Conservation (phyloP, 202 grass and related monocot genomes). For the Carex arenaria region DNA sequence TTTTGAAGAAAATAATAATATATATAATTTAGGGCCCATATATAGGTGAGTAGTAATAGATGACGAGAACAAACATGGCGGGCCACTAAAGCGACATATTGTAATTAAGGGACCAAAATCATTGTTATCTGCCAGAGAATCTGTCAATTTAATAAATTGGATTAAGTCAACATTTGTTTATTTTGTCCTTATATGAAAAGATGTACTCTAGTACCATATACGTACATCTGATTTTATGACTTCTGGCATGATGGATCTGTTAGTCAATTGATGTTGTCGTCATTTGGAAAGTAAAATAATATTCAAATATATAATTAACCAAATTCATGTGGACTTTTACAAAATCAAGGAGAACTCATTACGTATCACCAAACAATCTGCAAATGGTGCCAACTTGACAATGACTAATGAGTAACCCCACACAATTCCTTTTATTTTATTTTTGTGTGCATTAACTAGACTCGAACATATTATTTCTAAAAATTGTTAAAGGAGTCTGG, state of each 20-base stretch:
- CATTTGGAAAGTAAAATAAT: not conserved
- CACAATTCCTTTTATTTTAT: too few species aligned
- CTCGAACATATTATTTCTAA: too few species aligned
- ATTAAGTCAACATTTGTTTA: not conserved
- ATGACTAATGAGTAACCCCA: too few species aligned
- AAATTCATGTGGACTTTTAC: not conserved
- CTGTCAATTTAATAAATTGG: not conserved
- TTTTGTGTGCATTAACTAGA: too few species aligned
- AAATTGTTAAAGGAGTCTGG: too few species aligned
- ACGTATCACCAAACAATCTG: too few species aligned
- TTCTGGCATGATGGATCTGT: not conserved
- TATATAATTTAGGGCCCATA: too few species aligned
- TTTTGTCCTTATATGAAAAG: not conserved
- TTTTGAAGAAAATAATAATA: too few species aligned
- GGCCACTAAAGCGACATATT: not conserved
- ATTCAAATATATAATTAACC: not conserved
- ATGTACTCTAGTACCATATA: not conserved
- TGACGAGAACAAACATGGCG: not conserved
- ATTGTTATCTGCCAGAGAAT: not conserved
- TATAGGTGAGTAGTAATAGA: too few species aligned
- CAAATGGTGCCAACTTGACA: too few species aligned
- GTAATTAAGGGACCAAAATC: not conserved
- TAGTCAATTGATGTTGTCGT: not conserved
- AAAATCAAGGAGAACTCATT: not conserved
- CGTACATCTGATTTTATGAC: not conserved